A percentile compares a stretch with the other conserved stretches of the same genome.
These are phyloP conservation scores for Gaertneriomyces sp. DNA, from an alignment of 192 early-diverging fungal species.

Conservation along the genomic window DNA sequence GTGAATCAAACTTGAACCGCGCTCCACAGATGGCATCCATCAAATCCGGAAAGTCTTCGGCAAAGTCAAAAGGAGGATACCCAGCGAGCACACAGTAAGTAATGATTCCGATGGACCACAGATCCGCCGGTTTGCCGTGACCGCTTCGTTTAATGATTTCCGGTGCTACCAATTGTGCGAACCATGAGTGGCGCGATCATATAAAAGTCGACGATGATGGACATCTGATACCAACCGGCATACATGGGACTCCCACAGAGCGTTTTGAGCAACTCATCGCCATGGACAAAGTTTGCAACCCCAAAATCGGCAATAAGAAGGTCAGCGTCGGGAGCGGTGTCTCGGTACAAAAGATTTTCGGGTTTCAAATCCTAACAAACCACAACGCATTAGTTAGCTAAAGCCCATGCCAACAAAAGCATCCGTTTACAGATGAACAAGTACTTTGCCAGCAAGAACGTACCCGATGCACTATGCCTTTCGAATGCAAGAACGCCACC, in stretches of 20 bases:
- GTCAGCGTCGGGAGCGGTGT: constrained; percentile 24
- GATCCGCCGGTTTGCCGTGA: constrained; percentile 69
- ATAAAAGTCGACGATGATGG: not conserved
- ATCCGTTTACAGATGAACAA: not conserved
- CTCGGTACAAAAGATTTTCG: constrained; percentile 50
- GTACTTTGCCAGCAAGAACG: not conserved
- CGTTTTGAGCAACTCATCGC: constrained; percentile 46
- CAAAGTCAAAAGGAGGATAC: constrained; percentile 70
- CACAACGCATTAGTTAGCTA: not conserved
- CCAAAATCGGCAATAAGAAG: constrained; percentile 59
- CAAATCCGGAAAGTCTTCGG: constrained; percentile 49
- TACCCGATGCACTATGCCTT: constrained; percentile 82
- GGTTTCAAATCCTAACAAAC: constrained; percentile 39
- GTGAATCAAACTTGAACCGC: constrained; percentile 64
- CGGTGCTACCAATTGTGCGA: constrained; percentile 53
- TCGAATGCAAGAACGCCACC: constrained; percentile 78
- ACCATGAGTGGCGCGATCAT: not conserved
- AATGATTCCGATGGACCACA: constrained; percentile 91
- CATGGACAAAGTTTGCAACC: constrained; percentile 46
- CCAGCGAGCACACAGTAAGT: constrained; percentile 80
- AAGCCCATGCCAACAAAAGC: not conserved
- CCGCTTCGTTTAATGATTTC: constrained; percentile 65
- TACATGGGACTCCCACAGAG: constrained; percentile 52
- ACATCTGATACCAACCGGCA: constrained; percentile 33
- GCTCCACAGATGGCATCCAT: constrained; percentile 52